Percentiles rank a stretch among this genome's conserved stretches.
phyloP scores from a whole-genome alignment of 257 asterid genomes.

The Echites panduratus region DNA sequence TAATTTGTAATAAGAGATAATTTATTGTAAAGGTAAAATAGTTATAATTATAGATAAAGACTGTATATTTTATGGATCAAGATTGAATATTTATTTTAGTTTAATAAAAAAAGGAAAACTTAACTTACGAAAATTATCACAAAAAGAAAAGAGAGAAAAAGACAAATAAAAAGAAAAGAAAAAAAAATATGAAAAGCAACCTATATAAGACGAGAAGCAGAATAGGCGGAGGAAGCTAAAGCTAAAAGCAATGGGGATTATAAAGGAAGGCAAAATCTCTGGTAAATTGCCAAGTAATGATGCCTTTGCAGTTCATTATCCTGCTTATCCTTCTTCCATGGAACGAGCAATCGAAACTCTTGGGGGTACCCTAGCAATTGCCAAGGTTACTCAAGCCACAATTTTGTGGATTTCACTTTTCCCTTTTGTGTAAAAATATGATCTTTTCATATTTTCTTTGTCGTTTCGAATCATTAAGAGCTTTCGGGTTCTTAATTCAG shows the following conservation, averaged over 20 bases:
- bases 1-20: no score
- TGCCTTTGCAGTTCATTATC: conserved; percentile 70
- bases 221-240: not conserved
- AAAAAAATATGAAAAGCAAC: not conserved
- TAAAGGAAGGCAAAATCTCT: conserved; percentile 62
- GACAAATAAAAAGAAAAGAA: no score
- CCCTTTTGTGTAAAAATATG: not conserved
- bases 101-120: no score
- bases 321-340: conserved; percentile 85
- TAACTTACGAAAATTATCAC: no score
- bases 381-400: conserved; percentile 41
- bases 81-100: no score
- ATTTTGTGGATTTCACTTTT: not conserved
- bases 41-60: no score
- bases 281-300: conserved; percentile 52
- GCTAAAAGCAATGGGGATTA: conserved; percentile 45
- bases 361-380: conserved; percentile 64
- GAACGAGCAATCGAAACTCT: conserved; percentile 80
- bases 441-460: not conserved
- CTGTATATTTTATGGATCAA: no score
- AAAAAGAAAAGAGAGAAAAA: no score
- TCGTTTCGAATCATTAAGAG: not conserved
- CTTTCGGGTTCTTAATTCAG: not conserved
- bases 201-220: not conserved
- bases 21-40: no score